A percentile compares a stretch with the other conserved stretches of the same genome.
Conservation (phyloP, 2,329 filamentous ascomycete species). For the Claviceps maximensis region DNA sequence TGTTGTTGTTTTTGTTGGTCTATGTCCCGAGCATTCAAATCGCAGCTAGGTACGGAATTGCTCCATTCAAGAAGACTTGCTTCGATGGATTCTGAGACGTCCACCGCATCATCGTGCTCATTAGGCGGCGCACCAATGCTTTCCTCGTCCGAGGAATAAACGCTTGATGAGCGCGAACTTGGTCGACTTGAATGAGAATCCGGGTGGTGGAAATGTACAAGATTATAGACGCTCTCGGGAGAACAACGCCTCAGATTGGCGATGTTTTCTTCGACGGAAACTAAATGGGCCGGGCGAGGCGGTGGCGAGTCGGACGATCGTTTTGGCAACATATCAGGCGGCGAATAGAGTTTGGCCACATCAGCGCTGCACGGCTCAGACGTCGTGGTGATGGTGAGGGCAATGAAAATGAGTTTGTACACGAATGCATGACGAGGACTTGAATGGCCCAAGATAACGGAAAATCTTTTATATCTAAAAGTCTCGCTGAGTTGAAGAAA, state of each 20-base stretch:
- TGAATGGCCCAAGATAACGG: background rate
- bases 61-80: background rate
- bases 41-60: background rate
- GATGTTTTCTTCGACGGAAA: slow-evolving; percentile 1
- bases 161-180: slow-evolving; percentile 1
- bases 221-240: background rate
- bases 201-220: background rate
- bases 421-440: background rate
- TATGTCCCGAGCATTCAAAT: background rate
- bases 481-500: background rate
- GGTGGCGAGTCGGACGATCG: background rate
- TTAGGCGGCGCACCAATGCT: background rate
- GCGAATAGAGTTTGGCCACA: background rate
- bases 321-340: background rate
- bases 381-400: background rate
- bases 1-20: background rate
- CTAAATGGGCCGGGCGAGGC: background rate
- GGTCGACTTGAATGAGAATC: background rate
- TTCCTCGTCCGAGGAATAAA: background rate
- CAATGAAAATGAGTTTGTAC: background rate
- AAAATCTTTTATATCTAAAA: background rate
- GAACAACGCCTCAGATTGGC: background rate
- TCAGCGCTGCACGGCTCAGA: background rate
- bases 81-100: background rate
- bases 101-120: background rate